These are phyloP conservation scores for Penicillium bovifimosum DNA, from an alignment of 495 filamentous ascomycete species.

Conservation along the genomic window DNA sequence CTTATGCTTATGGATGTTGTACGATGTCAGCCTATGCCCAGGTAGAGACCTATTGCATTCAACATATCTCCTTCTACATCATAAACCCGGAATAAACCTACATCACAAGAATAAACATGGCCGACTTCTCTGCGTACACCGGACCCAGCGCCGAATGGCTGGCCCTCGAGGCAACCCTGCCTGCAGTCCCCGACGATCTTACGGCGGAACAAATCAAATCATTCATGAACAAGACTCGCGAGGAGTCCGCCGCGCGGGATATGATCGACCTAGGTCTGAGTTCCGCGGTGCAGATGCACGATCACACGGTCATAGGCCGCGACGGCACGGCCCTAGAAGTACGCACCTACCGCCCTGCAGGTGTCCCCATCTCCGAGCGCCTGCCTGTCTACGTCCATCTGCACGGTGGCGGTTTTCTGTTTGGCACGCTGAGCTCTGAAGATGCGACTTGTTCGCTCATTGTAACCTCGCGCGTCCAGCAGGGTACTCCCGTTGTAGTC, in stretches of 20 bases:
- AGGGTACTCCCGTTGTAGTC: conserved; percentile 26
- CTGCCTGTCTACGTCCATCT: conserved; percentile 45
- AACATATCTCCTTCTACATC: neutral
- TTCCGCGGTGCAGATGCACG: conserved; percentile 21
- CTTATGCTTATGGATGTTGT: neutral
- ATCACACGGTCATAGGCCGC: conserved; percentile 34
- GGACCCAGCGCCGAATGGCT: conserved; percentile 39
- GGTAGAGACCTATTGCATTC: neutral
- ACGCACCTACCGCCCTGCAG: conserved; percentile 38
- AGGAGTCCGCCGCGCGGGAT: conserved; percentile 25
- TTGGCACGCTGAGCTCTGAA: conserved; percentile 42
- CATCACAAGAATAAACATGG: conserved; percentile 17
- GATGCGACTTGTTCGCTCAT: conserved; percentile 41
- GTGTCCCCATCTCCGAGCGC: conserved; percentile 13
- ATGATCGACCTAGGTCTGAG: conserved; percentile 25
- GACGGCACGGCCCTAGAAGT: conserved; percentile 38
- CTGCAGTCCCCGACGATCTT: conserved; percentile 14
- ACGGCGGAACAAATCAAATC: conserved; percentile 22
- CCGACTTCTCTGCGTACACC: conserved; percentile 38
- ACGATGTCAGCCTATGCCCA: neutral
- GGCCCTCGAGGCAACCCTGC: conserved; percentile 29
- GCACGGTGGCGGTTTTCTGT: conserved; percentile 49
- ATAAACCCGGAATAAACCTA: neutral
- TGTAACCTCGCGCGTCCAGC: conserved; percentile 20
- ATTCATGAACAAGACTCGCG: conserved; percentile 29